Evolutionary conservation across 2,329 filamentous ascomycete genomes (phyloP), one percentile per base, ranked within the genome.

Genomic region (Fusarium verrucosum): DNA sequence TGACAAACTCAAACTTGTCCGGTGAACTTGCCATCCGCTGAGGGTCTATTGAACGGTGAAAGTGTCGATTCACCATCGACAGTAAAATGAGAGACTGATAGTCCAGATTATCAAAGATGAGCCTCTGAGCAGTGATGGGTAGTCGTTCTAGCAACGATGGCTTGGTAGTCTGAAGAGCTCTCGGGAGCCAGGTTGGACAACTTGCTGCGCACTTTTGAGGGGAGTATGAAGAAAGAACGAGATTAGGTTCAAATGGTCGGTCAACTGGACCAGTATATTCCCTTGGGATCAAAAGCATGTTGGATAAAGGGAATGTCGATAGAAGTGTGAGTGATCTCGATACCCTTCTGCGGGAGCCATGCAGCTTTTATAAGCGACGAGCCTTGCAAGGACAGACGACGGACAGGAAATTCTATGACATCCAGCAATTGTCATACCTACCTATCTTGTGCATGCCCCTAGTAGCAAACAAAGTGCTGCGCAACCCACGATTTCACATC

Each of bases 81-180:
- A 80, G 68, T 49, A 75, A 71, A 40, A 80, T 80, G 28, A 80
- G 73, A n/a, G 76, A 72, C 59, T 78, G 75, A 42, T 80, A 80
- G 64, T 79, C 77, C n/a, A 80, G 63, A 23, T 73, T 46, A 7
- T 71, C 73, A 49, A 75, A 75, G 37, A 80, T 68, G 30, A 76
- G 73, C 3, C 62, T 61, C 35, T 76, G 75, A 13, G 80, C 51
- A 47, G 77, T 73, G 17, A 46, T 41, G 1, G 78, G 77, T 10
- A 80, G 71, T 16, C 71, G 69, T 47, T 79, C 76, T 32, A 79
- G 54, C 5, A 62, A 43, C 8, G 70, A 74, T 13, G 70, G 54
- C 65, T 66, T 72, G 44, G 25, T 35, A 19, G 58, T 54, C 4
- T 51, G 53, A 14, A 42, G 46, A 42, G 51, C 54, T 38, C 30